These are phyloP conservation scores for Ashbya aceris DNA, from an alignment of 1,139 yeast species.

Conservation along the genomic window DNA sequence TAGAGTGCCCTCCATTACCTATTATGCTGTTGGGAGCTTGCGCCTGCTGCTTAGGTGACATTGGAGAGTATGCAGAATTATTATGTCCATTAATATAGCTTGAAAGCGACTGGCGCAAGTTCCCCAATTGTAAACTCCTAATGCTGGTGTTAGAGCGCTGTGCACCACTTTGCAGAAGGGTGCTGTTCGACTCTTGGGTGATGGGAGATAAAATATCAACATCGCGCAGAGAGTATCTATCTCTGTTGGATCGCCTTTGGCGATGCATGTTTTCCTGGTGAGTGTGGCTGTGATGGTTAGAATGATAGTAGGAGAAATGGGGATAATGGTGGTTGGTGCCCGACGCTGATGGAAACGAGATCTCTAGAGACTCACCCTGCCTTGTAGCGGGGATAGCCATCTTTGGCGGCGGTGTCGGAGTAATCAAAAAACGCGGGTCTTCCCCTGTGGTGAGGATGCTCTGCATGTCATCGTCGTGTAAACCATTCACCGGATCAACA, in stretches of 20 bases:
- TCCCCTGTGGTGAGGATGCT: slow-evolving; percentile 30
- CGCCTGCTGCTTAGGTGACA: slow-evolving; percentile 3
- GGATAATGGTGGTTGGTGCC: neutral
- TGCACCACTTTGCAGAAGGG: neutral
- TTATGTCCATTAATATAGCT: slow-evolving; percentile 6
- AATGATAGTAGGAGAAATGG: slow-evolving; percentile 7
- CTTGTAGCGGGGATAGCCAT: slow-evolving; percentile 81
- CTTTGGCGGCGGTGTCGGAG: slow-evolving; percentile 60
- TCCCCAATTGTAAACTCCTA: slow-evolving; percentile 5
- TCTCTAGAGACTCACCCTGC: slow-evolving; percentile 70
- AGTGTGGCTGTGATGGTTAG: slow-evolving; percentile 1
- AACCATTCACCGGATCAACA: slow-evolving; percentile 3
- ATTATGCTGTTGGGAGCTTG: slow-evolving; percentile 11
- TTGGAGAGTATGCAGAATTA: neutral
- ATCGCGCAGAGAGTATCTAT: slow-evolving; percentile 20
- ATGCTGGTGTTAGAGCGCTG: neutral
- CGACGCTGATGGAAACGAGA: slow-evolving; percentile 36
- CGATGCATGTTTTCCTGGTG: slow-evolving; percentile 2
- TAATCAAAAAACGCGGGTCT: slow-evolving; percentile 26
- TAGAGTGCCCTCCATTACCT: slow-evolving; percentile 21
- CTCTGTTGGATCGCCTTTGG: slow-evolving; percentile 14
- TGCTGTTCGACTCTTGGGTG: slow-evolving; percentile 7
- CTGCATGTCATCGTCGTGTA: slow-evolving; percentile 26
- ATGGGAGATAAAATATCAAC: slow-evolving; percentile 21
- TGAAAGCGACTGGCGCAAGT: slow-evolving; percentile 9